Base-by-base conservation (phyloP, 2,329 filamentous ascomycete species). In the Calonectria pteridis region DNA sequence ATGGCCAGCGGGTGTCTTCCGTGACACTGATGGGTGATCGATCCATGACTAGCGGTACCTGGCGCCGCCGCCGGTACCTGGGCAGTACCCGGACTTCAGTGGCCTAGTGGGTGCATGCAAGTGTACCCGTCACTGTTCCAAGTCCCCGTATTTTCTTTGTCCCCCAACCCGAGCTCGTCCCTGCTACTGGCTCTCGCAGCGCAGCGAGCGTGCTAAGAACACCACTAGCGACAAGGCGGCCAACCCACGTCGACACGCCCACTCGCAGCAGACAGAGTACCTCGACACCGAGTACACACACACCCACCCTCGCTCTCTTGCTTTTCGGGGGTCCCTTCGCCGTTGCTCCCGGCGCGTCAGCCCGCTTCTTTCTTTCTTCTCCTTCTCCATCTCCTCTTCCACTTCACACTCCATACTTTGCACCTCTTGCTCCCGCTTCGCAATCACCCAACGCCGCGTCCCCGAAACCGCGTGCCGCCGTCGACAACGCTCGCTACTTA, bases 281-380 rank as follows among this genome's bases (percentile, higher is more conserved):
- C 46, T 53, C 55, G 58, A 69, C 55, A 69, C 55, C 46, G 55
- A 50, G 62, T 53, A 59, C 67, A 69, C 67, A 63, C 55, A 63
- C 58, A 55, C 66, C 58, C 73, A 70, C 70, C 55, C 73, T 70
- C 67, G 70, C 74, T 74, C 77, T 67, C 35, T 79, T 80, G 78
- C 79, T 80, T 77, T 75, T 71, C 77, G 77, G 78, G 79, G 78
- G 75, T 75, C 77, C 77, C 76, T 67, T 74, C 76, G 73, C 73
- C 75, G 78, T 80, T 78, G 77, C 76, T 78, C 76, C 74, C 73
- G 76, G 79, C 79, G 81, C 81, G 80, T 77, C 80, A 80, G 78
- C 77, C 77, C 73, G 75, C 77, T 77, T 74, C 75, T 79, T 78
- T 53, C 53, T 73, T 58, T 62, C 62, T 70, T 62, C 58, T 67